Evolutionary conservation across 345 rosid species (phyloP).

Genomic region (Ceriops decandra): DNA sequence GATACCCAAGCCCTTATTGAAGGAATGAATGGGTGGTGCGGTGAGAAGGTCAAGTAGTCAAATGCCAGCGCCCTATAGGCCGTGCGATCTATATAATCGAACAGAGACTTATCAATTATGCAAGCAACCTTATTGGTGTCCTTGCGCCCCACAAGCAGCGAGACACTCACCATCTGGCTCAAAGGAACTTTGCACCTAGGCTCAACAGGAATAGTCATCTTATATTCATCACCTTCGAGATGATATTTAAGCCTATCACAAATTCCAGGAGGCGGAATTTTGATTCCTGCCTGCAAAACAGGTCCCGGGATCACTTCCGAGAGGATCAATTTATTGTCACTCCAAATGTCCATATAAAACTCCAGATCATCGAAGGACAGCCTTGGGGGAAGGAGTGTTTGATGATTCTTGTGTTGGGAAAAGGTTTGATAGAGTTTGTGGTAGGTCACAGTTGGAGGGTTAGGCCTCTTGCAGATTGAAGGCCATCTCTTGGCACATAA

Average conservation of each 20-base stretch:
- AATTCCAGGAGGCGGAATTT: conserved; percentile 42
- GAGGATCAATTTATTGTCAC: conserved; percentile 58
- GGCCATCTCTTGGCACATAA: conserved; percentile 89
- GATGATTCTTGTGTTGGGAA: conserved; percentile 45
- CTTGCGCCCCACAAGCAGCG: conserved; percentile 68
- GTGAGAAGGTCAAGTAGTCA: conserved; percentile 78
- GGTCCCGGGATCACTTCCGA: conserved; percentile 76
- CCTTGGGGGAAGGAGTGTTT: conserved; percentile 60
- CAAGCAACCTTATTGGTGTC: conserved; percentile 71
- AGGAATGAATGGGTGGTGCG: conserved; percentile 68
- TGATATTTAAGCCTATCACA: conserved; percentile 45
- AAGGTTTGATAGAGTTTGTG: conserved; percentile 64
- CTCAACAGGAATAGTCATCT: conserved; percentile 74
- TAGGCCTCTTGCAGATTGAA: conserved; percentile 67
- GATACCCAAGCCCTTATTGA: conserved; percentile 87
- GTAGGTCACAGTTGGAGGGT: conserved; percentile 61
- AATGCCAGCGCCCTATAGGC: conserved; percentile 71
- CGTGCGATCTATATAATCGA: conserved; percentile 70
- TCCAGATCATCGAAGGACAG: conserved; percentile 73
- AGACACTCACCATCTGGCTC: conserved; percentile 55
- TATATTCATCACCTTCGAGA: conserved; percentile 51
- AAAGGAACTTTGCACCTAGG: conserved; percentile 59
- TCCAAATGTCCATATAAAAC: conserved; percentile 85
- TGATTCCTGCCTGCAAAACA: conserved; percentile 54
- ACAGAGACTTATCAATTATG: conserved; percentile 55